Conservation (phyloP, 257 asterid species). For the Capsicum pubescens region DNA sequence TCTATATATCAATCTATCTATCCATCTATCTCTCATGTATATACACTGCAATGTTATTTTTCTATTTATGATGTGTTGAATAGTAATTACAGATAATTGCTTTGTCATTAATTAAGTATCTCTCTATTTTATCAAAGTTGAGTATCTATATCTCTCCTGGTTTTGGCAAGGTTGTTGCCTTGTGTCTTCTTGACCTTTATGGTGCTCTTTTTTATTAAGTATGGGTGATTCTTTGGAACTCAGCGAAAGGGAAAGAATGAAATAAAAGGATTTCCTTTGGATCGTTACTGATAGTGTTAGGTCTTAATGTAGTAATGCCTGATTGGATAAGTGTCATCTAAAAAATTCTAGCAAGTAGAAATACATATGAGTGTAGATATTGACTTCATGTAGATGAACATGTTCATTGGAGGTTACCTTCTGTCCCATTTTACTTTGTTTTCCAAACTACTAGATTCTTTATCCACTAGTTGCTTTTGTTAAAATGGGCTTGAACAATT, state of each 20-base stretch:
- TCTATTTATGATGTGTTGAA: not conserved
- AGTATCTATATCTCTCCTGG: not conserved
- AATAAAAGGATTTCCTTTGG: not conserved
- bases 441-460: no score
- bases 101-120: not conserved
- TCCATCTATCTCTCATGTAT: not conserved
- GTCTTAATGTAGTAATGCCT: not conserved
- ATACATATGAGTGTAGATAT: not conserved
- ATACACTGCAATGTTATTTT: not conserved
- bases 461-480: no score
- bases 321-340: conserved; percentile 7
- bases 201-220: not conserved
- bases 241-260: not conserved
- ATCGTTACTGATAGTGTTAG: not conserved
- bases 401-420: conserved; percentile 10
- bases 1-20: no score
- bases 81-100: not conserved
- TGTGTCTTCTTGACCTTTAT: conserved; percentile 1
- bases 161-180: not conserved
- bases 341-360: not conserved
- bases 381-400: not conserved
- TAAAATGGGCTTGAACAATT: not conserved
- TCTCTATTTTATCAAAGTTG: not conserved
- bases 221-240: conserved; percentile 2
- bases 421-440: no score